Base-by-base conservation (phyloP, 2,329 filamentous ascomycete species). In the Microcyclospora pomicola region DNA sequence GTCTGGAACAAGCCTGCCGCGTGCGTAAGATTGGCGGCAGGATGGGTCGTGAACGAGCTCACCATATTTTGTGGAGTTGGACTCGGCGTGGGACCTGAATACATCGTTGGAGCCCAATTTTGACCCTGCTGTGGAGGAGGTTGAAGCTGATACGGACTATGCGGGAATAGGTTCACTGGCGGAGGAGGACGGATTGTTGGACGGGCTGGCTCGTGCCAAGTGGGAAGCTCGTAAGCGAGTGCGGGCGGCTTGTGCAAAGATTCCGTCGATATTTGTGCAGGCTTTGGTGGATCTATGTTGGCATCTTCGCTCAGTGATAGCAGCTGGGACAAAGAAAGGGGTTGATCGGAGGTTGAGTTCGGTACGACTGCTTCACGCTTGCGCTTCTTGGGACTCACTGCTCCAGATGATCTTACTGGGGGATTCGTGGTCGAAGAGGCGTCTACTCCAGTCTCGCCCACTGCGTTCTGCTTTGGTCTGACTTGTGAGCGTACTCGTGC, bases 301-400 rank as follows among this genome's bases (percentile, higher is more conserved):
- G 49, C 49, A 15, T 38, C 42, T 13, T 47, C 45, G 27, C 48
- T 52, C 24, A 49, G 44, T 31, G 39, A 44, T 9, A 56, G 46
- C n/a, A 56, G 40, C 9, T 53, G 52, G 5, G 45, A 43, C 11
- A 56, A 44, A 5, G 53, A 56, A 24, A 54, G 24, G 4, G 46
- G 45, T 31, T 45, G 45, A 15, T 34, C 39, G 3, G 42, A 37
- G 28, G 37, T 31, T 39, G 11, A 6, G 10, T 24, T 15, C 6
- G 40, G 33, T 15, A 35, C 36, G 2, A 33, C 35, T 9, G 37
- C 31, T 9, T 46, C 43, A 10, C 51, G 48, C 42, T 53, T 50
- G n/a, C 50, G 49, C 39, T 52, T 52, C 42, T 12, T 19, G 9
- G 15, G n/a, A 3, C 13, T 30, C 12, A 16, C 19, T n/a, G 34